phyloP scores from a whole-genome alignment of 2,329 filamentous ascomycete genomes.

The Pseudogymnoascus sp. region DNA sequence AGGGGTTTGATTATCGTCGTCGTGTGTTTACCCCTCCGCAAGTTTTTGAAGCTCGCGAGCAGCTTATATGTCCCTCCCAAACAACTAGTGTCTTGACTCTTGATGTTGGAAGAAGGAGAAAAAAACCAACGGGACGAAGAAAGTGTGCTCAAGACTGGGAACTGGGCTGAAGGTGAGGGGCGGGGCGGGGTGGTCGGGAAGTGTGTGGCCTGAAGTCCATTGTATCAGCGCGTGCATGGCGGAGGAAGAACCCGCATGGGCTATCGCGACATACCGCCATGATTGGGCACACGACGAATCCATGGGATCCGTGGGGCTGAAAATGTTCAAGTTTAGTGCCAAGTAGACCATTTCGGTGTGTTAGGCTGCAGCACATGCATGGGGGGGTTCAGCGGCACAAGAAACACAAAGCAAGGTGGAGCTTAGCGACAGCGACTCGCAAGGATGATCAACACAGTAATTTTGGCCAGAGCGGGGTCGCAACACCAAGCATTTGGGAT shows the following conservation, averaged over 20 bases:
- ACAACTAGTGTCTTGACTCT: constrained; percentile 1
- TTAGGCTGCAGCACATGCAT: constrained; percentile 3
- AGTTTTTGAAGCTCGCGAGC: constrained; percentile 5
- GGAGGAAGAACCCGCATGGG: background rate
- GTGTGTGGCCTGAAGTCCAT: background rate
- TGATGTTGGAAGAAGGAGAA: constrained; percentile 1
- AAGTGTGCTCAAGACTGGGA: background rate
- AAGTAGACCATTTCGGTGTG: background rate
- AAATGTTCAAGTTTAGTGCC: background rate
- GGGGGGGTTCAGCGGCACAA: background rate
- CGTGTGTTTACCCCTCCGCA: constrained; percentile 3
- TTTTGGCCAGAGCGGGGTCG: background rate
- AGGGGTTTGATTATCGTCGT: background rate
- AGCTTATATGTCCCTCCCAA: constrained; percentile 4
- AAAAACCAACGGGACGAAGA: background rate
- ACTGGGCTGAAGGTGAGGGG: constrained; percentile 7
- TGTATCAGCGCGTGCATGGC: constrained; percentile 4
- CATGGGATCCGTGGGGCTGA: constrained; percentile 5
- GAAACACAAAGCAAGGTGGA: background rate
- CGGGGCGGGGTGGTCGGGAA: constrained; percentile 3
- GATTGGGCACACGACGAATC: constrained; percentile 2
- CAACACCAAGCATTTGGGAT: background rate
- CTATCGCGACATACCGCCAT: background rate
- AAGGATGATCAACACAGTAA: background rate
- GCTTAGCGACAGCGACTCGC: constrained; percentile 2